These are phyloP conservation scores for Musa itinerans DNA, from an alignment of 176 grass and related monocot species.

Conservation along the genomic window DNA sequence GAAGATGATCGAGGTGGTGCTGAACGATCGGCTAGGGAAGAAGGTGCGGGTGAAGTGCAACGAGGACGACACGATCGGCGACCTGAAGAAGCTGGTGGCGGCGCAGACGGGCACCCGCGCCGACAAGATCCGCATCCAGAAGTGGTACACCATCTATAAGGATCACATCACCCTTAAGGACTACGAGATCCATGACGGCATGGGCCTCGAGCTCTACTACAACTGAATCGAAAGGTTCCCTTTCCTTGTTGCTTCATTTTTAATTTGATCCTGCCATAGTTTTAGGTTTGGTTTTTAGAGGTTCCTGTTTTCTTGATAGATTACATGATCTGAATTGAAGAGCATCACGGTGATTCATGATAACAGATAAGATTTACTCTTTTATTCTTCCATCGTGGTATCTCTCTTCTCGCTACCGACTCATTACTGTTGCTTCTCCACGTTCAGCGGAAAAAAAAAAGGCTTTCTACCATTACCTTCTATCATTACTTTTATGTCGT, in stretches of 20 bases:
- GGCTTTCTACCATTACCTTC: no score
- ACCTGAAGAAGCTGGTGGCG: constrained; percentile 97
- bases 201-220: constrained; percentile 99
- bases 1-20: constrained; percentile 95
- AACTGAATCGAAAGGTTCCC: constrained; percentile 34
- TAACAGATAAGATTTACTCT: no score
- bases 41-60: constrained; percentile 99
- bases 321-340: neutral
- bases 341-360: neutral
- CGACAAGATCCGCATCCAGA: constrained; percentile 99
- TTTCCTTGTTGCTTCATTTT: neutral
- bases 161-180: constrained; percentile 97
- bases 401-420: no score
- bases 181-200: constrained; percentile 96
- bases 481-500: no score
- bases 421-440: no score
- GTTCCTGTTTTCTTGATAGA: no score
- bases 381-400: no score
- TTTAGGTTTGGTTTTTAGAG: neutral
- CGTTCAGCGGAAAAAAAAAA: no score
- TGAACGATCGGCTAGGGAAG: constrained; percentile 95
- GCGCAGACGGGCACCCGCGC: constrained; percentile 87
- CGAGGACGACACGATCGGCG: constrained; percentile 98
- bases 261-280: neutral
- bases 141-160: constrained; percentile 99